Conservation (phyloP, 768 basidiomycete species). For the Pleurotus citrinopileatus region DNA sequence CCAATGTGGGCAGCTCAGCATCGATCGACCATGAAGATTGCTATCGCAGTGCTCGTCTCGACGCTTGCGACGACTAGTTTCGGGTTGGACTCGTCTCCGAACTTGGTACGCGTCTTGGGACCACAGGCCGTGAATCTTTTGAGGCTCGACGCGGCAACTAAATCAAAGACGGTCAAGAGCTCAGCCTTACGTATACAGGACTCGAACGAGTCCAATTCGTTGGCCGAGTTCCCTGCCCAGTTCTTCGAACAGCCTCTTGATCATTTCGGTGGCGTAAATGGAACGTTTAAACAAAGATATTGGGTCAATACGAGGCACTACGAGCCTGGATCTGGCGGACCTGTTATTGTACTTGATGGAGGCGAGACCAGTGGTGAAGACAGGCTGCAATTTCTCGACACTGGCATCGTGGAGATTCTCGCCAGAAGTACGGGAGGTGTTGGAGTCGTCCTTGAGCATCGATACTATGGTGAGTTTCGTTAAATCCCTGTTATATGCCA, state of each 20-base stretch:
- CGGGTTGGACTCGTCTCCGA: conserved; percentile 7
- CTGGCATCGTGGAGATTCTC: conserved; percentile 85
- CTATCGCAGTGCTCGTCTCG: conserved; percentile 8
- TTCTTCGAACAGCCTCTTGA: conserved; percentile 87
- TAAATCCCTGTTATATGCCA: conserved; percentile 18
- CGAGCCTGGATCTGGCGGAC: conserved; percentile 63
- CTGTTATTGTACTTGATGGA: conserved; percentile 89
- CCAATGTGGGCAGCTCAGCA: conserved; percentile 3
- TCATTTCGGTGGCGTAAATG: conserved; percentile 60
- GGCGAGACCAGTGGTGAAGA: conserved; percentile 88
- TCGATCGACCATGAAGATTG: conserved; percentile 9
- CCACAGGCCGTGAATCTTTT: conserved; percentile 67
- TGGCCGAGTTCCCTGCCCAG: conserved; percentile 25
- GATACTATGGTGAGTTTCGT: conserved; percentile 68
- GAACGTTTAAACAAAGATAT: conserved; percentile 84
- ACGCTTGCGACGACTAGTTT: not conserved
- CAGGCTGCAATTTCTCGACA: conserved; percentile 61
- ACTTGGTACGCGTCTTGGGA: conserved; percentile 30
- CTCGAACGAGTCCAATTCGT: conserved; percentile 16
- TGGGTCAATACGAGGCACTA: conserved; percentile 90
- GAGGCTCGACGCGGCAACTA: conserved; percentile 40
- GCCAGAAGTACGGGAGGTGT: conserved; percentile 84
- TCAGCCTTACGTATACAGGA: conserved; percentile 15
- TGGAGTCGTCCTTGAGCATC: conserved; percentile 88
- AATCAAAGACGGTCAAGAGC: not conserved